phyloP scores from a whole-genome alignment of 73 alveolate genomes.

The Paramecium sonneborni region DNA sequence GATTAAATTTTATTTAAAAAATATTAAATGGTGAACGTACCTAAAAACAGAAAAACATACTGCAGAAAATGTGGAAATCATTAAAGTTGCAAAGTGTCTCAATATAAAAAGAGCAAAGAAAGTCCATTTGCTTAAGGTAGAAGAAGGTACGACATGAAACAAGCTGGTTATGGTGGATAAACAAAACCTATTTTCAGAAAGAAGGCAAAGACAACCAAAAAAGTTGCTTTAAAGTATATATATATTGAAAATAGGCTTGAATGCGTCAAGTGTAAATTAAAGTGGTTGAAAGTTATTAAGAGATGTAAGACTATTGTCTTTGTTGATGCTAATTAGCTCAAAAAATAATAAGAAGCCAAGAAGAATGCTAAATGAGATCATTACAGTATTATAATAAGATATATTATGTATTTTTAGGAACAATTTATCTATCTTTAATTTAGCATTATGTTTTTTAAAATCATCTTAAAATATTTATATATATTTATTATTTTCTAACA shows the following conservation, averaged over 20 bases:
- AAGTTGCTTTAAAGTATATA: slow-evolving; percentile 88
- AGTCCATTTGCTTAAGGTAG: slow-evolving; percentile 82
- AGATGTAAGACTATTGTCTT: slow-evolving; percentile 96
- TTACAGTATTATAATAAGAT: background rate
- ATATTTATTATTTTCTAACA: background rate
- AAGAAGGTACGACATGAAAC: slow-evolving; percentile 96
- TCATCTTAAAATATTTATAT: background rate
- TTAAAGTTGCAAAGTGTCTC: slow-evolving; percentile 83
- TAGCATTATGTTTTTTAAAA: background rate
- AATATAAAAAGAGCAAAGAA: slow-evolving; percentile 90
- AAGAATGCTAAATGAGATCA: slow-evolving; percentile 39
- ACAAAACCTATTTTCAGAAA: slow-evolving; percentile 97
- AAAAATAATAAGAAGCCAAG: slow-evolving; percentile 30
- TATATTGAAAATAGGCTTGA: slow-evolving; percentile 73
- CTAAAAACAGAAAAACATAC: slow-evolving; percentile 82
- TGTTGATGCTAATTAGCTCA: slow-evolving; percentile 74
- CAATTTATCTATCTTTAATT: background rate
- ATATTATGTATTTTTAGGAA: background rate
- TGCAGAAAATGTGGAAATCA: slow-evolving; percentile 83
- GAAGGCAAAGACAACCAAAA: slow-evolving; percentile 97
- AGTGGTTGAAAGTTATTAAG: slow-evolving; percentile 86
- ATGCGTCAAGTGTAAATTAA: slow-evolving; percentile 91
- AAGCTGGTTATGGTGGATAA: slow-evolving; percentile 95
- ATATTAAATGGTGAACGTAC: slow-evolving; percentile 78
- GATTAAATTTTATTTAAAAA: slow-evolving; percentile 21